Percentiles rank a stretch among this genome's conserved stretches.
These are phyloP conservation scores for Coniochaeta hoffmannii DNA, from an alignment of 2,329 filamentous ascomycete genomes.

Conservation along the genomic window DNA sequence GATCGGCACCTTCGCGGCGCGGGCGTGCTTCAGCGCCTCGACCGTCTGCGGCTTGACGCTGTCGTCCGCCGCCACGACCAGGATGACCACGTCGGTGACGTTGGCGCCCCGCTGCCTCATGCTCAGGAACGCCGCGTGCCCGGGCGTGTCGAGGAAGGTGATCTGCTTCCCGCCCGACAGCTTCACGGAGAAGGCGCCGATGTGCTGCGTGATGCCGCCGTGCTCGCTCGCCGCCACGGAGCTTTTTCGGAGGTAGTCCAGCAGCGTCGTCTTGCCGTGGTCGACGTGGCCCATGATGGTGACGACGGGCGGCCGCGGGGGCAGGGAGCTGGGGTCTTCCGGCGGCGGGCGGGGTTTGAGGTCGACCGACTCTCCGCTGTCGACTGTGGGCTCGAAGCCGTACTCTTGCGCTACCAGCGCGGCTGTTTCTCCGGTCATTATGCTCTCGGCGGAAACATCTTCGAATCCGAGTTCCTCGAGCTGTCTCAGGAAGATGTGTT, in stretches of 20 bases:
- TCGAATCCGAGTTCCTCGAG: slow-evolving; percentile 86
- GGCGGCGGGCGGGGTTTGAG: slow-evolving; percentile 61
- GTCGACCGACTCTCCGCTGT: slow-evolving; percentile 59
- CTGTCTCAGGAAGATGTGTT: slow-evolving; percentile 64
- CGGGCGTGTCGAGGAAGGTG: slow-evolving; percentile 94
- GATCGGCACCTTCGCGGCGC: slow-evolving; percentile 79
- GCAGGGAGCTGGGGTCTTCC: slow-evolving; percentile 61
- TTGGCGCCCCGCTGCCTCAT: slow-evolving; percentile 95
- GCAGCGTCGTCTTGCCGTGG: slow-evolving; percentile 93
- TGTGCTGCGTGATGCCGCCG: slow-evolving; percentile 96
- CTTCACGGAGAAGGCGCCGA: slow-evolving; percentile 89
- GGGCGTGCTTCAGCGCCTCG: slow-evolving; percentile 92
- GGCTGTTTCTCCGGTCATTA: slow-evolving; percentile 86
- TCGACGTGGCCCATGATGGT: slow-evolving; percentile 99
- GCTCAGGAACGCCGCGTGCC: slow-evolving; percentile 88
- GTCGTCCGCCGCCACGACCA: slow-evolving; percentile 95
- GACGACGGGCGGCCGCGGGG: slow-evolving; percentile 79
- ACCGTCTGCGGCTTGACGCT: slow-evolving; percentile 96
- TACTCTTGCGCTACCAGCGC: slow-evolving; percentile 88
- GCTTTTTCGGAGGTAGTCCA: slow-evolving; percentile 89
- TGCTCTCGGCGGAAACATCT: slow-evolving; percentile 70
- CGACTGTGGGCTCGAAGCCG: slow-evolving; percentile 78
- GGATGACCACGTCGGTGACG: slow-evolving; percentile 91
- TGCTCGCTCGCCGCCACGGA: slow-evolving; percentile 88
- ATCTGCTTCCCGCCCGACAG: slow-evolving; percentile 83